Evolutionary conservation across 352 stramenopile genomes (phyloP).

Genomic region (Phytopythium mirpurense): DNA sequence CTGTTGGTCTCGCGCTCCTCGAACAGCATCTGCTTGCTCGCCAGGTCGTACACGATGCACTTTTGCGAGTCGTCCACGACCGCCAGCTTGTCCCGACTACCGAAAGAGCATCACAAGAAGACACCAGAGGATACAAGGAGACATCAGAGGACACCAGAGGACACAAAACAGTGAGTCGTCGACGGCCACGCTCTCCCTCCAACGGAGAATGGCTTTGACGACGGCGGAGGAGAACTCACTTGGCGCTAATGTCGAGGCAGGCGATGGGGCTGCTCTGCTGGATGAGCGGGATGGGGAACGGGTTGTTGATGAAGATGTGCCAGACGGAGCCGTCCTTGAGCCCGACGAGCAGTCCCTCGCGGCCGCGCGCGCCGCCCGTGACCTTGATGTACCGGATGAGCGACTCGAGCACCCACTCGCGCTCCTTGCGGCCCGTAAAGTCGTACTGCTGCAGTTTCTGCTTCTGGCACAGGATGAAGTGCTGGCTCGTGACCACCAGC

Average conservation of each 20-base stretch:
- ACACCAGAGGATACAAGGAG: background rate
- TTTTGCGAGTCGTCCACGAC: slow-evolving; percentile 89
- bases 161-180: background rate
- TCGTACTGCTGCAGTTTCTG: slow-evolving; percentile 92
- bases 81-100: slow-evolving; percentile 82
- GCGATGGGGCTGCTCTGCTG: slow-evolving; percentile 81
- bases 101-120: slow-evolving; percentile 12
- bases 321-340: slow-evolving; percentile 90
- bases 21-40: slow-evolving; percentile 88
- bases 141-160: too few species aligned
- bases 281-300: slow-evolving; percentile 92
- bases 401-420: slow-evolving; percentile 84
- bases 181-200: too few species aligned
- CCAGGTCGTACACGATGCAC: slow-evolving; percentile 89
- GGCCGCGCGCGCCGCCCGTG: slow-evolving; percentile 82
- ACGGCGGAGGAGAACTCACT: too few species aligned
- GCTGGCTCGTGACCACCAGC: slow-evolving; percentile 85
- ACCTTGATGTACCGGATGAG: slow-evolving; percentile 92
- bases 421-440: slow-evolving; percentile 83
- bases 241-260: slow-evolving; percentile 87
- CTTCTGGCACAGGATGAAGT: slow-evolving; percentile 92
- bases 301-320: slow-evolving; percentile 94
- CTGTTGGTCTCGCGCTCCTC: slow-evolving; percentile 82
- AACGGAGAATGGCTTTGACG: too few species aligned
- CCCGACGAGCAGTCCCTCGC: slow-evolving; percentile 89